Percentiles rank a stretch among this genome's conserved stretches.
phyloP scores from a whole-genome alignment of 2,329 filamentous ascomycete species.

The Dactylonectria estremocensis region DNA sequence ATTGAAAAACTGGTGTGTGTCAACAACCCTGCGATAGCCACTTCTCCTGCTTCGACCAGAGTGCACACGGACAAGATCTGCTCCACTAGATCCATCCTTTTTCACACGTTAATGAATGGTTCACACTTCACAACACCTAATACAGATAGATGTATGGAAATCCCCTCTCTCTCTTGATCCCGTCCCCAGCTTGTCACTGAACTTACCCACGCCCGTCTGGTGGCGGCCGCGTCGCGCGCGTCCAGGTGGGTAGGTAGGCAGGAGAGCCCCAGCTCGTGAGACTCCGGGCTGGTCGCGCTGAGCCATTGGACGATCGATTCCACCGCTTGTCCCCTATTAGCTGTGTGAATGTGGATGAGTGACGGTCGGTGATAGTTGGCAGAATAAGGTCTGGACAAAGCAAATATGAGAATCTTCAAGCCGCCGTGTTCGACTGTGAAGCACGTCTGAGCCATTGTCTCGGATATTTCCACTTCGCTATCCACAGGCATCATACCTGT shows the following conservation, averaged over 20 bases:
- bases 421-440: constrained; percentile 28
- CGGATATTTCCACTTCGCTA: constrained; percentile 34
- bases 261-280: constrained; percentile 8
- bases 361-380: constrained; percentile 33
- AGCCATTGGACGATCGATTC: constrained; percentile 31
- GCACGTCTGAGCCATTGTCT: constrained; percentile 29
- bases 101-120: neutral
- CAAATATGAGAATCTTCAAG: constrained; percentile 17
- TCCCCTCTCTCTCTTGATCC: constrained; percentile 5
- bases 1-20: constrained; percentile 3
- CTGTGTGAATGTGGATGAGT: neutral
- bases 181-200: constrained; percentile 6
- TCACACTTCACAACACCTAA: neutral
- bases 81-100: constrained; percentile 22
- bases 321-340: constrained; percentile 24
- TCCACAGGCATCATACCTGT: constrained; percentile 21
- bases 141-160: neutral
- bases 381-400: constrained; percentile 22
- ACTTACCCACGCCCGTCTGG: constrained; percentile 9
- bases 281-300: constrained; percentile 26
- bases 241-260: constrained; percentile 22
- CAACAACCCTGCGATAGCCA: constrained; percentile 13
- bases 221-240: constrained; percentile 30
- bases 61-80: constrained; percentile 14
- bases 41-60: constrained; percentile 21